Conservation (phyloP, 495 filamentous ascomycete species). For the Neurospora sublineolata region DNA sequence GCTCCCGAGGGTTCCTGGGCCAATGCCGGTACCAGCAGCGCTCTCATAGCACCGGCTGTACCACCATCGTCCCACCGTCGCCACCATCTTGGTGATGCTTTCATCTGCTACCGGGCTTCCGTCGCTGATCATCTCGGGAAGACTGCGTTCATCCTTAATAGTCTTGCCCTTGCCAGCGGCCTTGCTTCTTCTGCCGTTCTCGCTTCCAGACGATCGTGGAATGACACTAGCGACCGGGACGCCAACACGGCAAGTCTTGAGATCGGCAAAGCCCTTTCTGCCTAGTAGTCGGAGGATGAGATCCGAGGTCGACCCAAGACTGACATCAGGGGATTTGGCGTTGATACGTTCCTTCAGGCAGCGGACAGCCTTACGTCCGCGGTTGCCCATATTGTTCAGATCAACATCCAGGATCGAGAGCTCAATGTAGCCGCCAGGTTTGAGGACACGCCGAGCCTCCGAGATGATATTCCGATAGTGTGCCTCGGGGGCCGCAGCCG, state of each 20-base stretch:
- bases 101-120: slow-evolving; percentile 54
- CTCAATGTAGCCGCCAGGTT: slow-evolving; percentile 82
- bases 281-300: slow-evolving; percentile 66
- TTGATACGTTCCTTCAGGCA: slow-evolving; percentile 67
- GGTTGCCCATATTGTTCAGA: slow-evolving; percentile 76
- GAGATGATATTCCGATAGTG: slow-evolving; percentile 71
- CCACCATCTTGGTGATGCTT: slow-evolving; percentile 81
- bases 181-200: slow-evolving; percentile 8
- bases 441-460: slow-evolving; percentile 83
- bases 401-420: slow-evolving; percentile 75
- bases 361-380: slow-evolving; percentile 63
- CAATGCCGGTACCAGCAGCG: slow-evolving; percentile 39
- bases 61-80: slow-evolving; percentile 92
- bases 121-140: slow-evolving; percentile 61
- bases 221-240: slow-evolving; percentile 76
- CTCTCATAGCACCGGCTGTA: slow-evolving; percentile 84
- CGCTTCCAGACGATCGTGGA: slow-evolving; percentile 22
- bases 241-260: slow-evolving; percentile 79
- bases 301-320: slow-evolving; percentile 66
- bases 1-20: slow-evolving; percentile 40
- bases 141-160: slow-evolving; percentile 42
- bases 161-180: slow-evolving; percentile 9
- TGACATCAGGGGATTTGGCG: slow-evolving; percentile 42
- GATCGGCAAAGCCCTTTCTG: slow-evolving; percentile 66
- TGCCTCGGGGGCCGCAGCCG: slow-evolving; percentile 56